Evolutionary conservation across 164 flowering plant genomes (phyloP).

Genomic region (Taxillus chinensis): DNA sequence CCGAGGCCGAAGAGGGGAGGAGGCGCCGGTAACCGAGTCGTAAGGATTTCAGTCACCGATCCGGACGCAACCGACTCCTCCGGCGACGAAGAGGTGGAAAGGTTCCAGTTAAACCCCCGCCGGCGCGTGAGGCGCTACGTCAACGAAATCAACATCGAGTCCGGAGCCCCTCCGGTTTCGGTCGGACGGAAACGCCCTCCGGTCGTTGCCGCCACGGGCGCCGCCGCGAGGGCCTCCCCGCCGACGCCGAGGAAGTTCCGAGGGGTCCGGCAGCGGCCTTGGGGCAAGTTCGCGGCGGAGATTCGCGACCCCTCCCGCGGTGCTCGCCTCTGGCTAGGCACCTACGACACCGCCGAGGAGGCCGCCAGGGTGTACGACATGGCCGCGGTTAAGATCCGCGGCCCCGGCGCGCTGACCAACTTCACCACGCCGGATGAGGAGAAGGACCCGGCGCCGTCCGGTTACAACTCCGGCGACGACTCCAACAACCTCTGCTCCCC

Average conservation of each 20-base stretch:
- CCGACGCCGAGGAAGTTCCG: conserved; percentile 42
- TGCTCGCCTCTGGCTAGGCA: conserved; percentile 77
- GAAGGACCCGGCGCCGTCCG: conserved; percentile 15
- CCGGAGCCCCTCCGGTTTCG: conserved; percentile 3
- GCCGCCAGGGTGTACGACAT: conserved; percentile 85
- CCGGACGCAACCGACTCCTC: conserved; percentile 88
- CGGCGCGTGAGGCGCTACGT: conserved; percentile 40
- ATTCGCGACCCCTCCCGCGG: conserved; percentile 69
- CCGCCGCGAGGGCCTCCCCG: conserved; percentile 5
- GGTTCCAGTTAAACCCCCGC: conserved; percentile 11
- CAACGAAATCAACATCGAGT: conserved; percentile 37
- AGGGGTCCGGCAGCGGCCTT: conserved; percentile 78
- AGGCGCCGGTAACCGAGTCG: conserved; percentile 19
- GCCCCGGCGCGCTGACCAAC: conserved; percentile 75
- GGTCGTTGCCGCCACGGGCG: background rate
- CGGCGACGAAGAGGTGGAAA: conserved; percentile 45
- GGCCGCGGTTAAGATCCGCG: conserved; percentile 73
- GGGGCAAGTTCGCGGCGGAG: conserved; percentile 99
- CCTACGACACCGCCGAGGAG: conserved; percentile 81
- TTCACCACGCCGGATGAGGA: conserved; percentile 26
- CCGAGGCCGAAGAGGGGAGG: conserved; percentile 6
- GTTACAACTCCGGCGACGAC: conserved; percentile 51
- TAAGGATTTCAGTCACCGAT: conserved; percentile 61
- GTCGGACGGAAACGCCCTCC: conserved; percentile 7
- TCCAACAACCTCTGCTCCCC: conserved; percentile 45